Evolutionary conservation across 208 protist genomes (phyloP), one percentile per base, ranked within the genome.

Genomic region (Leptomonas seymouri): DNA sequence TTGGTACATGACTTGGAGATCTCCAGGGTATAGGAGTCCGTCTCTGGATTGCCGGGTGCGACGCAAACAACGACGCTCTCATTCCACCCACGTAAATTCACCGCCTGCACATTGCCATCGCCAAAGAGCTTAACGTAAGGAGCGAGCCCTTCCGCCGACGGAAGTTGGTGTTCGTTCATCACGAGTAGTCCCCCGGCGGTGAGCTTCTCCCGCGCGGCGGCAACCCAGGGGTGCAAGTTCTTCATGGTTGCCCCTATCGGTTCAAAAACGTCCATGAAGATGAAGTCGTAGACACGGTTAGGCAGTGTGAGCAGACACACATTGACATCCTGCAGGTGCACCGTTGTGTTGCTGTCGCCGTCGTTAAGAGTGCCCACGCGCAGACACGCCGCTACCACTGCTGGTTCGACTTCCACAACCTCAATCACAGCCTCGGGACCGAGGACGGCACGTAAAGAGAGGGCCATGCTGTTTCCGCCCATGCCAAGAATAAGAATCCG

Each of bases 231-330:
- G 41, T 80, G 54, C 34, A 91, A 59, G n/a, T 82, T 89, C 23
- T 86, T 59, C 88, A 94, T 91, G 0, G 67, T 78, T 4, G 76
- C 88, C 20, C 60, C 60, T 50, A 88, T 34, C 1, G 88, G 88
- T 51, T 94, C 88, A 67, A 94, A 94, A 14, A 90, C 75, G 70
- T 94, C 88, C 88, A 94, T 89, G 45, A 88, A 91, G 31, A 89
- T 78, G 42, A 91, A 78, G 49, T 85, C 81, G 46, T 79, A 91
- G 21, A 46, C 41, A 30, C 42, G 23, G 16, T 44, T 55, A 12
- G 64, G 42, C 36, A 76, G 45, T 8, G 9, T 42, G 1, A 36
- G 30, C 12, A 75, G 27, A 31, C 23, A 51, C 41, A 55, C 46
- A 58, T 63, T 64, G 1, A 75, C 80, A 25, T 78, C 71, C 34